phyloP scores from a whole-genome alignment of 139 green algal genomes.

The Protoeuglena noctilucae region DNA sequence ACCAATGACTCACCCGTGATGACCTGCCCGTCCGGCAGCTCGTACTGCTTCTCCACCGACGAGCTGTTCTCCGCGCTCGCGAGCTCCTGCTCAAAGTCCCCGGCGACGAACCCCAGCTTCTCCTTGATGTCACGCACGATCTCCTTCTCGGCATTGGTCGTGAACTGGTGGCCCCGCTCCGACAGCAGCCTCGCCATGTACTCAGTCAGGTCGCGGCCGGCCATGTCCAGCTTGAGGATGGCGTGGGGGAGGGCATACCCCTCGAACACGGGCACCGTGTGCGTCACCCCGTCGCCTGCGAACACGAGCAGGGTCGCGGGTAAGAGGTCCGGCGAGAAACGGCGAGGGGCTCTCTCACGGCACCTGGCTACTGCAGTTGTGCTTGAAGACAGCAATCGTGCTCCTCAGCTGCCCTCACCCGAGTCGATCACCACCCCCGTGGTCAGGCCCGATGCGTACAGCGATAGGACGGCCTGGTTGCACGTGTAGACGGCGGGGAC shows the following conservation, averaged over 20 bases:
- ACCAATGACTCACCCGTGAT: too few species aligned
- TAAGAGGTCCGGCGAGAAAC: too few species aligned
- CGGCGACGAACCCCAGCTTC: constrained; percentile 95
- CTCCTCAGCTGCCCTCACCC: too few species aligned
- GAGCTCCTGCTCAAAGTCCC: constrained; percentile 93
- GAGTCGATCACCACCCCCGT: too few species aligned
- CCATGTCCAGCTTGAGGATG: constrained; percentile 89
- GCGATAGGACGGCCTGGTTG: constrained; percentile 84
- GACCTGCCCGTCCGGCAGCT: constrained; percentile 74
- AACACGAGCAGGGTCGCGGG: constrained; percentile 97
- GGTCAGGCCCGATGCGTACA: constrained; percentile 91
- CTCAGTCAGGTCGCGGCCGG: constrained; percentile 89
- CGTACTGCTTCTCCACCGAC: too few species aligned
- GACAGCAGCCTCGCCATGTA: constrained; percentile 89
- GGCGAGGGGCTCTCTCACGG: too few species aligned
- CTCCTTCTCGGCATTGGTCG: constrained; percentile 89
- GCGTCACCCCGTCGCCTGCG: constrained; percentile 82
- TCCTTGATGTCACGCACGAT: constrained; percentile 99
- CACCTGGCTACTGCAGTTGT: too few species aligned
- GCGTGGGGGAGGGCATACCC: constrained; percentile 91
- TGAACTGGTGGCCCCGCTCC: constrained; percentile 95
- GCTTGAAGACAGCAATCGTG: too few species aligned
- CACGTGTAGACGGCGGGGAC: constrained; percentile 84
- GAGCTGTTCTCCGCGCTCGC: constrained; percentile 92
- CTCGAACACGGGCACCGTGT: constrained; percentile 94